These are phyloP conservation scores for Quercus cerris DNA, from an alignment of 306 rosid species.

Conservation along the genomic window DNA sequence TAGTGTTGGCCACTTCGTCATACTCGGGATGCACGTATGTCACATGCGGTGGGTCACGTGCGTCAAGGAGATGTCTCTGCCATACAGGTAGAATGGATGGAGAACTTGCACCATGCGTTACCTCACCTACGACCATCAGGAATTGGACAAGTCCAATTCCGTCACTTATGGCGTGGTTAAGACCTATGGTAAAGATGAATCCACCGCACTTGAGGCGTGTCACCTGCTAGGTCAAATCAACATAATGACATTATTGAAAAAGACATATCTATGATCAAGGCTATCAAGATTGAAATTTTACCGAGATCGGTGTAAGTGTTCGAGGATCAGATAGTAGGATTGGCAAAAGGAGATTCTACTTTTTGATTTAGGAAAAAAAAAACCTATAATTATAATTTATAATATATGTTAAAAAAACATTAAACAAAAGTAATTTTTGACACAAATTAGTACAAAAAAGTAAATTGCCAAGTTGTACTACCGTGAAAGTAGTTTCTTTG, in stretches of 20 bases:
- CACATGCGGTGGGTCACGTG: slow-evolving; percentile 40
- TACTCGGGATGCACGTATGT: slow-evolving; percentile 45
- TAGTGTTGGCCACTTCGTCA: slow-evolving; percentile 36
- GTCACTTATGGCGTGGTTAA: slow-evolving; percentile 55
- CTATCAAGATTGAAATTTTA: no score
- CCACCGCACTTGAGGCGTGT: slow-evolving; percentile 49
- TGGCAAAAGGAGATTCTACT: no score
- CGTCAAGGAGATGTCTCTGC: slow-evolving; percentile 35
- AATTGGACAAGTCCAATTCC: slow-evolving; percentile 48
- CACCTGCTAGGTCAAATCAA: slow-evolving; percentile 4
- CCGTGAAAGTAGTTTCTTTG: no score
- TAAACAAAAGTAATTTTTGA: no score
- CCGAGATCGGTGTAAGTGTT: no score
- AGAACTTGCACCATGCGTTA: slow-evolving; percentile 31
- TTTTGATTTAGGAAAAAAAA: no score
- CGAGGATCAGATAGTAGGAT: no score
- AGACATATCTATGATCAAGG: no score
- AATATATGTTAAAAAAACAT: no score
- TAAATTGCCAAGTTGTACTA: no score
- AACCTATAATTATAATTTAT: no score
- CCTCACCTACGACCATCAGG: slow-evolving; percentile 43
- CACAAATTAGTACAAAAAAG: no score
- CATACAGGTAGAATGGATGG: slow-evolving; percentile 40
- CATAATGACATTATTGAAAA: background rate
- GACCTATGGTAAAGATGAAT: slow-evolving; percentile 44